Percentiles rank a stretch among this genome's conserved stretches.
These are phyloP conservation scores for Trichoderma simmonsii DNA, from an alignment of 2,329 filamentous ascomycete species.

Conservation along the genomic window DNA sequence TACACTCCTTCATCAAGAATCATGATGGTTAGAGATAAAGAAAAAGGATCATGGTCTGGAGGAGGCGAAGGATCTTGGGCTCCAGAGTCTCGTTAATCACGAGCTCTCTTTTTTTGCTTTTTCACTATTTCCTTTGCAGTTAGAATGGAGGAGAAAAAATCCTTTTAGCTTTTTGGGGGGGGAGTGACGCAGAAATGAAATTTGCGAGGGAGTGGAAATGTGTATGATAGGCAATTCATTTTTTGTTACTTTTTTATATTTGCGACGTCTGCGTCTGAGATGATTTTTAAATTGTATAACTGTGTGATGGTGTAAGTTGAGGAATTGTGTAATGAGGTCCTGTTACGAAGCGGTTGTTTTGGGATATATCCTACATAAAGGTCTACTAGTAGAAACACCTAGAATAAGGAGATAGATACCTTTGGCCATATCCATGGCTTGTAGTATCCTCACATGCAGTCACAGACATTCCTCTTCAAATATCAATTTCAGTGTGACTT, in stretches of 20 bases:
- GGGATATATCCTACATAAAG: not conserved
- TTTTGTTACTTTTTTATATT: slow-evolving; percentile 11
- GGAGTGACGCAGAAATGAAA: slow-evolving; percentile 14
- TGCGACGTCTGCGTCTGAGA: not conserved
- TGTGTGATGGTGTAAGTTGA: not conserved
- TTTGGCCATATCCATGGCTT: not conserved
- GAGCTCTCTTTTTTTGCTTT: not conserved
- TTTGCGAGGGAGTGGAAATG: not conserved
- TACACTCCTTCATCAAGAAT: slow-evolving; percentile 3
- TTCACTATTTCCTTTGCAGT: slow-evolving; percentile 13
- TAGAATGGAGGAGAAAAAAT: slow-evolving; percentile 14
- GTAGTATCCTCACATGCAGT: not conserved
- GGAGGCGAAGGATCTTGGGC: slow-evolving; percentile 8
- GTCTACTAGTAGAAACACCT: too few relatives aligned
- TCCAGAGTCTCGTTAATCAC: slow-evolving; percentile 4
- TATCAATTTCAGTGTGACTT: not conserved
- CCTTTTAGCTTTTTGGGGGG: not conserved
- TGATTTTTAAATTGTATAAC: not conserved
- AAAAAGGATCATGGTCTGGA: slow-evolving; percentile 10
- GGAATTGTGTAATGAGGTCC: too few relatives aligned
- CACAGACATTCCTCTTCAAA: not conserved
- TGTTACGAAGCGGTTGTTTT: not conserved
- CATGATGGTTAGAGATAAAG: slow-evolving; percentile 16
- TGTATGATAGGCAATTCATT: slow-evolving; percentile 33
- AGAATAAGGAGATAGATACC: too few relatives aligned